Base-by-base conservation (phyloP, 2,329 filamentous ascomycete genomes). In the Cadophora gregata region DNA sequence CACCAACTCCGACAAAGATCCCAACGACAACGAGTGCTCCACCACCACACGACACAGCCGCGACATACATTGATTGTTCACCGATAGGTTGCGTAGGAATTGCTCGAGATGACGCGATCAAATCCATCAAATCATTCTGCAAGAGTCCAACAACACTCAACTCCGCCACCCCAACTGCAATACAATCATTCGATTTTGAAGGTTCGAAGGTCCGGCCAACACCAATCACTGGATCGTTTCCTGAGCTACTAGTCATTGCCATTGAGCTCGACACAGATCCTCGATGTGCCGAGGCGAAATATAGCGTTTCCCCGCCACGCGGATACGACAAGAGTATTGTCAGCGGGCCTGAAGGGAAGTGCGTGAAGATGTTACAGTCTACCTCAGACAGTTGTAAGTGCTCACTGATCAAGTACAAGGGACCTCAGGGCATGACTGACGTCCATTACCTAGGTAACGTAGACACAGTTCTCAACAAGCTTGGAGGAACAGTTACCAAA, bases 91-190 rank as follows among this genome's bases (percentile, higher is more conserved):
- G 58, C 24, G 58, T 60, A 19, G 38, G 58, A n/a, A 60, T 60
- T 4, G 21, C 24, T 1, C 38, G 58, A 12, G 25, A 29, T 3
- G 33, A 45, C 10, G 38, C 58, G 4, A 42, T 60, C 25, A 16
- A 42, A 14, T 45, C 36, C 33, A 60, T 60, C 58, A n/a, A n/a
- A 8, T 45, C 33, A 10, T 60, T 60, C 24, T 60, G 58, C 58
- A 21, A 6, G 33, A 21, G 16, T 1, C 25, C n/a, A 4, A 21
- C 58, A 25, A 47, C 38, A 27, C 29, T 60, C 14, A 60, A 60
- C 9, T 25, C 58, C 36, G 33, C 25, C 9, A 31, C 24, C n/a
- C 58, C 38, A 27, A 29, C 58, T 12, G 50, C 48, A 27, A 16
- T 51, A 14, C 25, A 14, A 4, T 27, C 48, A 5, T 53, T 25